Evolutionary conservation across 148 eudicot genomes (phyloP).

Genomic region (Heliamphora exappendiculata): DNA sequence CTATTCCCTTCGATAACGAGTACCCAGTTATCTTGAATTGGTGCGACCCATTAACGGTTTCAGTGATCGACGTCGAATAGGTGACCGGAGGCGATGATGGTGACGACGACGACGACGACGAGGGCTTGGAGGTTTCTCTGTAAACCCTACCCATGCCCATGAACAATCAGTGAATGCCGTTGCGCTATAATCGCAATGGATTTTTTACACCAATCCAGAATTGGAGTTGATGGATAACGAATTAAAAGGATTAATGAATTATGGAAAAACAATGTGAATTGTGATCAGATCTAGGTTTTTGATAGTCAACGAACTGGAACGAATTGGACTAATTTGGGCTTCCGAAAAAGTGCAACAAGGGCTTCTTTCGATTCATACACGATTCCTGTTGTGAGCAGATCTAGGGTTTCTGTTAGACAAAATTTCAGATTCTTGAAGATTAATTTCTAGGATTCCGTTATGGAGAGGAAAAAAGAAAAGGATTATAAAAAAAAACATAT

Average conservation of each 20-base stretch:
- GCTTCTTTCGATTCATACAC: not conserved
- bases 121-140: slow-evolving; percentile 23
- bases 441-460: slow-evolving; percentile 6
- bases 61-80: slow-evolving; percentile 16
- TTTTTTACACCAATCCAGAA: not conserved
- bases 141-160: slow-evolving; percentile 34
- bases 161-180: not conserved
- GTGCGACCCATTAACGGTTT: slow-evolving; percentile 18
- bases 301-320: not conserved
- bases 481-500: not conserved
- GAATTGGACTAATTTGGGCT: not conserved
- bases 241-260: not conserved
- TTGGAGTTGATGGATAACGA: too few species aligned
- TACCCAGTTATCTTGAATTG: slow-evolving; percentile 21
- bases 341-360: not conserved
- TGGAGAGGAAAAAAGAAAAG: not conserved
- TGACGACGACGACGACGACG: slow-evolving; percentile 10
- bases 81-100: slow-evolving; percentile 16
- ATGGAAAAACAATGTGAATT: not conserved
- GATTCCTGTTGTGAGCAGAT: not conserved
- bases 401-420: not conserved
- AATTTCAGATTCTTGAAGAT: not conserved
- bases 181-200: not conserved
- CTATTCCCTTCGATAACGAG: slow-evolving; percentile 18
- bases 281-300: slow-evolving; percentile 15